phyloP scores from a whole-genome alignment of 768 basidiomycete genomes.

The Scleroderma citrinum region DNA sequence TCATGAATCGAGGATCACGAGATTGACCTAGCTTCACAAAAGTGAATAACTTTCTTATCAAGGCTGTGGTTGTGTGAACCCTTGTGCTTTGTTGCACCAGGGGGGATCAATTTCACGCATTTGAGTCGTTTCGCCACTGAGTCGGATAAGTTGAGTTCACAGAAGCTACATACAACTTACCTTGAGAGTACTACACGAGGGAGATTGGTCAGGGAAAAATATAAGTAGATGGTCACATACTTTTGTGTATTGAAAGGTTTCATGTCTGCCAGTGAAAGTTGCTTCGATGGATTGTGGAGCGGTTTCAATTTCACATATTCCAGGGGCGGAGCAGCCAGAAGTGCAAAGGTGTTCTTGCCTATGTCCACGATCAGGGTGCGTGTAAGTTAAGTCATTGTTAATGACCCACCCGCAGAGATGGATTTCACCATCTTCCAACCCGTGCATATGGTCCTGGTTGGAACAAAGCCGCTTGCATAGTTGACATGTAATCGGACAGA shows the following conservation, averaged over 20 bases:
- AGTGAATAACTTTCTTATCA: conserved; percentile 42
- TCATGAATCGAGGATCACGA: background rate
- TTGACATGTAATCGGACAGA: conserved; percentile 45
- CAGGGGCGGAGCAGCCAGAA: conserved; percentile 33
- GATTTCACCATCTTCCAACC: conserved; percentile 26
- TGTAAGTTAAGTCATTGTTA: background rate
- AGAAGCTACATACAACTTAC: background rate
- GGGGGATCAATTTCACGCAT: conserved; percentile 42
- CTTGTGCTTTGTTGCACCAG: conserved; percentile 35
- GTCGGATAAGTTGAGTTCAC: background rate
- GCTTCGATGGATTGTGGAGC: conserved; percentile 49
- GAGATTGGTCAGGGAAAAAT: conserved; percentile 1
- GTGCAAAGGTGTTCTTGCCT: conserved; percentile 45
- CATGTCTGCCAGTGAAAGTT: conserved; percentile 47
- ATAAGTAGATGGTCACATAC: conserved; percentile 19
- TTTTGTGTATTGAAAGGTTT: conserved; percentile 56
- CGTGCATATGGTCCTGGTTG: conserved; percentile 43
- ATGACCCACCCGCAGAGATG: conserved; percentile 49
- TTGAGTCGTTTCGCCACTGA: conserved; percentile 45
- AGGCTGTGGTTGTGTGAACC: conserved; percentile 46
- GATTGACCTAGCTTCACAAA: conserved; percentile 42
- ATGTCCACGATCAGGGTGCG: background rate
- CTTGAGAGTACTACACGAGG: conserved; percentile 1
- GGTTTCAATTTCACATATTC: conserved; percentile 50
- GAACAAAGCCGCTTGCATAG: conserved; percentile 47